Evolutionary conservation across 164 flowering plant species (phyloP).

Genomic region (Stephania yunnanensis): DNA sequence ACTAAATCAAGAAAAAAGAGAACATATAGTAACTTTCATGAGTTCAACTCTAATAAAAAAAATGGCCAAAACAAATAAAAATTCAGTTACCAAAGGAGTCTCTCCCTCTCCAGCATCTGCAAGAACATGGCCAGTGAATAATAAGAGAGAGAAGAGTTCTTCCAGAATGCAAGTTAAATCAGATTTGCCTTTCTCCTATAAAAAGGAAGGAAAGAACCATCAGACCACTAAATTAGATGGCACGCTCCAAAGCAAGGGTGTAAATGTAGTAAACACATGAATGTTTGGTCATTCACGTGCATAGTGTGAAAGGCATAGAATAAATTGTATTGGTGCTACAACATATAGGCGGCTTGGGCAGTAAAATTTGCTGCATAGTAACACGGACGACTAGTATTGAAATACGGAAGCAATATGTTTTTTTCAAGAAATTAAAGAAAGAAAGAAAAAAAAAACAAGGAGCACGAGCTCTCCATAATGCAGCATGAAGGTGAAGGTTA

Average conservation of each 20-base stretch:
- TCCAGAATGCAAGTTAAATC: conserved; percentile 76
- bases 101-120: conserved; percentile 97
- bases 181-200: conserved; percentile 61
- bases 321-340: too few species aligned
- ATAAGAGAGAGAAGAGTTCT: conserved; percentile 77
- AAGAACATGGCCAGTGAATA: conserved; percentile 88
- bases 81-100: conserved; percentile 63
- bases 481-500: too few species aligned
- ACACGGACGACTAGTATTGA: too few species aligned
- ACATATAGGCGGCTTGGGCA: too few species aligned
- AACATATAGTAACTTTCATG: not conserved
- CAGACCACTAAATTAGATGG: not conserved
- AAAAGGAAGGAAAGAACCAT: conserved; percentile 8
- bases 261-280: not conserved
- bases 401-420: too few species aligned
- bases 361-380: too few species aligned
- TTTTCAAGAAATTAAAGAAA: too few species aligned
- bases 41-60: not conserved
- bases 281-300: not conserved
- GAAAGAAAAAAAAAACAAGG: too few species aligned
- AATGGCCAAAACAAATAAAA: not conserved
- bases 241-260: not conserved
- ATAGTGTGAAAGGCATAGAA: not conserved
- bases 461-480: too few species aligned
- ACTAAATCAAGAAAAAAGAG: not conserved